A percentile compares a stretch with the other conserved stretches of the same genome.
These are phyloP conservation scores for Trichoderma polysporum DNA, from an alignment of 2,329 filamentous ascomycete species.

Conservation along the genomic window DNA sequence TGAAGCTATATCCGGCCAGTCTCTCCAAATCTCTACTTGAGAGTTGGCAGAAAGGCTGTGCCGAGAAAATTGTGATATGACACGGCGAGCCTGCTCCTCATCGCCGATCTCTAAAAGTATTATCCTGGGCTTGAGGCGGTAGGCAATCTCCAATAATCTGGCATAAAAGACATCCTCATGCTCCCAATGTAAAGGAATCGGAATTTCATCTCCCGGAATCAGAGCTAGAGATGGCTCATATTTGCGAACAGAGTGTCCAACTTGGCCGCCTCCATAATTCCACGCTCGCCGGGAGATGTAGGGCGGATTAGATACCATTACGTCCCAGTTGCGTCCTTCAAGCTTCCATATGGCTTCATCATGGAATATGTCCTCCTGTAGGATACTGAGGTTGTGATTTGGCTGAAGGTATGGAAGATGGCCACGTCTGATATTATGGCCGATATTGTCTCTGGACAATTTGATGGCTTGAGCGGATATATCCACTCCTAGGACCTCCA, in stretches of 20 bases:
- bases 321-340: slow-evolving; percentile 45
- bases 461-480: slow-evolving; percentile 64
- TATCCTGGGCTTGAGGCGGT: slow-evolving; percentile 49
- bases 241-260: slow-evolving; percentile 73
- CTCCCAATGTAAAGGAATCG: slow-evolving; percentile 33
- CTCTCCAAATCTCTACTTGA: slow-evolving; percentile 68
- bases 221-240: slow-evolving; percentile 81
- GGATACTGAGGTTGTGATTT: slow-evolving; percentile 43
- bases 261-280: slow-evolving; percentile 39
- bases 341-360: slow-evolving; percentile 38
- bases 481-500: slow-evolving; percentile 70
- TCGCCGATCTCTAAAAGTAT: slow-evolving; percentile 73
- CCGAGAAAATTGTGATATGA: slow-evolving; percentile 49
- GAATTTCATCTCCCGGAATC: slow-evolving; percentile 50
- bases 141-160: slow-evolving; percentile 58
- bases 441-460: slow-evolving; percentile 65
- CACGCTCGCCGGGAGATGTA: slow-evolving; percentile 68
- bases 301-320: slow-evolving; percentile 86
- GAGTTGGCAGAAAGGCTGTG: slow-evolving; percentile 32
- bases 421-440: slow-evolving; percentile 44
- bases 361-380: slow-evolving; percentile 50
- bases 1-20: slow-evolving; percentile 54
- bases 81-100: slow-evolving; percentile 63
- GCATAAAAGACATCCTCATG: slow-evolving; percentile 65
- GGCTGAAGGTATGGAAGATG: slow-evolving; percentile 24